phyloP scores from a whole-genome alignment of 1,284 basidiomycete species.

The Sporisorium graminicola region DNA sequence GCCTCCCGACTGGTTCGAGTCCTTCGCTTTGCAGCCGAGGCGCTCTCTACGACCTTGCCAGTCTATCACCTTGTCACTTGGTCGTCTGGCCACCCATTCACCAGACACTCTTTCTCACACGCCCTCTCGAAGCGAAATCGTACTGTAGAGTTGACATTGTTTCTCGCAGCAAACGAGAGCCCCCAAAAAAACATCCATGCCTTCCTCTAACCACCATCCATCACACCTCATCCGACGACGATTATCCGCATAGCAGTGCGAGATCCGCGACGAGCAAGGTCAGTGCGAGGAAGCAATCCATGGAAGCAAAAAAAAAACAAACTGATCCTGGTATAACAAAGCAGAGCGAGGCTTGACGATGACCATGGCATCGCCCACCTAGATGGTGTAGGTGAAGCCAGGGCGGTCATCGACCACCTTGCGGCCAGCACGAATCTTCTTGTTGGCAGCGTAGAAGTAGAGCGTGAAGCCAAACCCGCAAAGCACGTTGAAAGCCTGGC shows the following conservation, averaged over 20 bases:
- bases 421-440: conserved; percentile 49
- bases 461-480: conserved; percentile 42
- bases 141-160: not conserved
- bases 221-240: not conserved
- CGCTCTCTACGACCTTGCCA: not conserved
- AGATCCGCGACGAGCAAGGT: not conserved
- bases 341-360: not conserved
- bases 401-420: conserved; percentile 56
- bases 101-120: too few relatives aligned
- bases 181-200: not conserved
- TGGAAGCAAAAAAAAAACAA: not conserved
- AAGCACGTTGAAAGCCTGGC: conserved; percentile 56
- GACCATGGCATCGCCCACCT: not conserved
- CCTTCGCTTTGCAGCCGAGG: not conserved
- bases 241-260: not conserved
- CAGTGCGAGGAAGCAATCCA: not conserved
- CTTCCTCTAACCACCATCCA: not conserved
- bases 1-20: not conserved
- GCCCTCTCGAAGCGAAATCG: not conserved
- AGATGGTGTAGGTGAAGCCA: conserved; percentile 60
- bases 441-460: conserved; percentile 56
- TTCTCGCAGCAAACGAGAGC: not conserved
- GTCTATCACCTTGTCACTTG: not conserved
- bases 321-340: conserved; percentile 1
- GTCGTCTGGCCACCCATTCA: not conserved